Evolutionary conservation across 176 grass and related monocot genomes (phyloP), one percentile per base, ranked within the genome.

Genomic region (Oryza nivara): DNA sequence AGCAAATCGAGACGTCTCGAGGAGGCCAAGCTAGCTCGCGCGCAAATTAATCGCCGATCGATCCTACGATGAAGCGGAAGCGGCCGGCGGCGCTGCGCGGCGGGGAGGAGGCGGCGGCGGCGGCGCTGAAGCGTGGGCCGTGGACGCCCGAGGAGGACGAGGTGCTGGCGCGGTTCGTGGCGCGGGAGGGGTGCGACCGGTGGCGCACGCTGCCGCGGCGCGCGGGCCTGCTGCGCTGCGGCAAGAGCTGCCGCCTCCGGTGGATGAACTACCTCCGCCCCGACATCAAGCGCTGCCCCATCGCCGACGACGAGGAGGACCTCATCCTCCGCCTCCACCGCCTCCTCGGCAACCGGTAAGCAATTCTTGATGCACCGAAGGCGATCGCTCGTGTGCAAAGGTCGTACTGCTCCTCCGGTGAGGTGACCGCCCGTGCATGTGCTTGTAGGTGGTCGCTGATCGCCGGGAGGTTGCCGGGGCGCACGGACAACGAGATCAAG

Each of bases 211-310:
- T 97, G 84, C 95, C 95, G 19, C 91, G 80, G 43, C 88, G 92
- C 25, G 95, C 94, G 8, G 92, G 94, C 20, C 87, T 97, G 65
- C 68, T 90, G 16, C 85, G 94, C 2, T 97, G 94, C 82, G 94
- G 94, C 9, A 97, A 97, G 94, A 97, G 94, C 79, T 97, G 94
- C 88, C 74, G 94, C 20, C 87, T 97, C 16, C 83, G 88, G 15
- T 97, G 94, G 94, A 92, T 97, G 95, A 97, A 97, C 82, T 97
- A 97, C 87, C 92, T 97, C 69, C 26, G 92, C 44, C 92, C 94
- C 11, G 83, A 89, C 40, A 92, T 94, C 80, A 93, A 92, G 63
- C 94, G 83, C 72, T 86, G 92, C 11, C 94, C 94, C 25, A 97
- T 97, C 74, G 73, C 90, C 43, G 82, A 74, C 70, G 88, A 93